phyloP scores from a whole-genome alignment of 1,284 basidiomycete species.

The Austropuccinia psidii region DNA sequence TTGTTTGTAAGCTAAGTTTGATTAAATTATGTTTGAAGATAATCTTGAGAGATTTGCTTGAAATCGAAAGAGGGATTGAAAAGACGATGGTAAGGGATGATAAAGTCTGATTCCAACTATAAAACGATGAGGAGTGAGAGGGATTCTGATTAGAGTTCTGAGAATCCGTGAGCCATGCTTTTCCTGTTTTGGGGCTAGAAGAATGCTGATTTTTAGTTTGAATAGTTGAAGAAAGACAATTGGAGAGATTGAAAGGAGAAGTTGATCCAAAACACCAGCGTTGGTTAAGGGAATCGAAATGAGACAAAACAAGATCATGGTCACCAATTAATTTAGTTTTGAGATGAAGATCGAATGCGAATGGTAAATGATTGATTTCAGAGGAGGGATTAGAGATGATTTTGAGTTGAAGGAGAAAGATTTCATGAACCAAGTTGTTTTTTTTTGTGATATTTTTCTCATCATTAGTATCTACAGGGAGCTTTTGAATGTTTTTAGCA shows the following conservation, averaged over 20 bases:
- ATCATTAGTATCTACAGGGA: too few species aligned
- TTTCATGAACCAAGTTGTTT: too few species aligned
- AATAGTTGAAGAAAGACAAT: not conserved
- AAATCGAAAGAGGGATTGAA: slow-evolving; percentile 38
- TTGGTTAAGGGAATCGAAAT: not conserved
- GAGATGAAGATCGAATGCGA: not conserved
- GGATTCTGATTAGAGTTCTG: not conserved
- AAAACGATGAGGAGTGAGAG: slow-evolving; percentile 20
- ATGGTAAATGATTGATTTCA: not conserved
- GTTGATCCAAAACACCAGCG: slow-evolving; percentile 16
- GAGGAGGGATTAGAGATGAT: not conserved
- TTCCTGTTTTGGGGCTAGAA: not conserved
- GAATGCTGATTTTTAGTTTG: not conserved
- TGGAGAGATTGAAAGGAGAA: not conserved
- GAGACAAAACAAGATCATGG: not conserved
- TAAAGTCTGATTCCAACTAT: slow-evolving; percentile 44
- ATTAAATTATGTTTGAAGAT: not conserved
- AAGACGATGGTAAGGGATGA: slow-evolving; percentile 43
- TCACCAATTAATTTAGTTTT: not conserved
- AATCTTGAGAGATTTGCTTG: slow-evolving; percentile 38
- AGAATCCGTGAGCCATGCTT: too few species aligned
- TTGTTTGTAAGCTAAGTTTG: not conserved
- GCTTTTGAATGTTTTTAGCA: not conserved
- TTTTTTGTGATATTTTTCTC: too few species aligned
- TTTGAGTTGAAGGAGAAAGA: not conserved